phyloP scores from a whole-genome alignment of 2,329 filamentous ascomycete genomes.

The Pseudogymnoascus sp. region DNA sequence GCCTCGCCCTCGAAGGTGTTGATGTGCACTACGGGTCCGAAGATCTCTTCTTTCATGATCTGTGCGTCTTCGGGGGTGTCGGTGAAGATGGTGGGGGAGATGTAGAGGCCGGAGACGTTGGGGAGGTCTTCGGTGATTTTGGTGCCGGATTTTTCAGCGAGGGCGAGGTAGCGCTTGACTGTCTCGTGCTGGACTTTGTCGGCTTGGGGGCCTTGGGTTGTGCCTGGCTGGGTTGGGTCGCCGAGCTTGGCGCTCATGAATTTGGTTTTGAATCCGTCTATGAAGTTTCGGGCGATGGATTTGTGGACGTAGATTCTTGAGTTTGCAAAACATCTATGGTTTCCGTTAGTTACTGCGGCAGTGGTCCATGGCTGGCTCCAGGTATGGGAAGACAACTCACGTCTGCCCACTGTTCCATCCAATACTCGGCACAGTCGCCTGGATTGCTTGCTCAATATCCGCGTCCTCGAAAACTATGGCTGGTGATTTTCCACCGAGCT shows the following conservation, averaged over 20 bases:
- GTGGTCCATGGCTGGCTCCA: not conserved
- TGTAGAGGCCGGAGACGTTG: slow-evolving; percentile 13
- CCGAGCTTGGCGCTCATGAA: slow-evolving; percentile 14
- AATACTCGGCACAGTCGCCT: slow-evolving; percentile 15
- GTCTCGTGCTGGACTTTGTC: slow-evolving; percentile 19
- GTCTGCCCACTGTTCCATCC: slow-evolving; percentile 20
- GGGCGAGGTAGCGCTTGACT: slow-evolving; percentile 17
- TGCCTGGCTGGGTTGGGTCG: slow-evolving; percentile 12
- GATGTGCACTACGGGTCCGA: slow-evolving; percentile 51
- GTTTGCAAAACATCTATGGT: slow-evolving; percentile 17
- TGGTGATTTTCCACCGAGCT: slow-evolving; percentile 46
- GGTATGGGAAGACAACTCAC: not conserved
- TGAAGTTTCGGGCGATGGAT: slow-evolving; percentile 17
- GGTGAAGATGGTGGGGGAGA: slow-evolving; percentile 20
- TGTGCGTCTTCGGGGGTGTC: slow-evolving; percentile 1
- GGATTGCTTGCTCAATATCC: slow-evolving; percentile 27
- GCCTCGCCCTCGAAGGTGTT: slow-evolving; percentile 45
- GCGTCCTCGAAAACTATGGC: slow-evolving; percentile 44
- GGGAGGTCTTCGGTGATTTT: not conserved
- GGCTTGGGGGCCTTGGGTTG: slow-evolving; percentile 12
- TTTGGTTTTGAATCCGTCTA: slow-evolving; percentile 17
- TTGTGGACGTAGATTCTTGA: slow-evolving; percentile 20
- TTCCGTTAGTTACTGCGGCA: not conserved
- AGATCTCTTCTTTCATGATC: slow-evolving; percentile 42
- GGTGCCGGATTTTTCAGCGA: slow-evolving; percentile 12